Conservation (phyloP, 2,329 filamentous ascomycete genomes). For the Aspergillus intermedius region DNA sequence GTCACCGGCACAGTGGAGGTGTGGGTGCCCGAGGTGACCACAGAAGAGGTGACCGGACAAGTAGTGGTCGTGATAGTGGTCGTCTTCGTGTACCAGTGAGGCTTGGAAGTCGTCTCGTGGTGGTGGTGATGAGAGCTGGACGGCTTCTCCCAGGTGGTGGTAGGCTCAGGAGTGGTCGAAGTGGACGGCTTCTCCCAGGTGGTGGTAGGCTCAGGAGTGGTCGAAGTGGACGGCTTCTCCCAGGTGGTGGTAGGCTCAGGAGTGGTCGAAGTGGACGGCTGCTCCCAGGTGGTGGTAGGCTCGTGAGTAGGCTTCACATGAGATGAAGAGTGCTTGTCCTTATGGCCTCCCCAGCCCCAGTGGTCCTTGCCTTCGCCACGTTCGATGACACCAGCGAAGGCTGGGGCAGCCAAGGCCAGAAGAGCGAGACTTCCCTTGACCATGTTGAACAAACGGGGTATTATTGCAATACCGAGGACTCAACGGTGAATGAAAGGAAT, state of each 20-base stretch:
- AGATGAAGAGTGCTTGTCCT: slow-evolving; percentile 1
- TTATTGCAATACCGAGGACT: not conserved
- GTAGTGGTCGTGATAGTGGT: slow-evolving; percentile 29
- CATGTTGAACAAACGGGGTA: slow-evolving; percentile 23
- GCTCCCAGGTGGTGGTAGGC: slow-evolving; percentile 1
- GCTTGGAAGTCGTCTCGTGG: slow-evolving; percentile 5
- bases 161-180: not conserved
- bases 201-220: slow-evolving; percentile 5
- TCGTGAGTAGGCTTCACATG: slow-evolving; percentile 4
- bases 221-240: slow-evolving; percentile 3
- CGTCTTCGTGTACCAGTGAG: slow-evolving; percentile 22
- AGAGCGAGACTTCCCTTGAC: slow-evolving; percentile 29
- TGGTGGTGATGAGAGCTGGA: slow-evolving; percentile 4
- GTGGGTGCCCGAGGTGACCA: slow-evolving; percentile 23
- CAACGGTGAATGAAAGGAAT: not conserved
- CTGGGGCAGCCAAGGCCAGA: slow-evolving; percentile 30
- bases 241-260: slow-evolving; percentile 2
- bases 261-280: slow-evolving; percentile 4
- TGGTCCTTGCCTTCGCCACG: slow-evolving; percentile 11
- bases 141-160: not conserved
- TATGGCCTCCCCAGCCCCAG: slow-evolving; percentile 1
- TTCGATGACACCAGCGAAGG: slow-evolving; percentile 29
- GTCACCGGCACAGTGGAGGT: slow-evolving; percentile 26
- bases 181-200: slow-evolving; percentile 3
- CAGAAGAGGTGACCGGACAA: slow-evolving; percentile 25